Base-by-base conservation (phyloP, 768 basidiomycete species). In the Rubroboletus pulcherrimus region DNA sequence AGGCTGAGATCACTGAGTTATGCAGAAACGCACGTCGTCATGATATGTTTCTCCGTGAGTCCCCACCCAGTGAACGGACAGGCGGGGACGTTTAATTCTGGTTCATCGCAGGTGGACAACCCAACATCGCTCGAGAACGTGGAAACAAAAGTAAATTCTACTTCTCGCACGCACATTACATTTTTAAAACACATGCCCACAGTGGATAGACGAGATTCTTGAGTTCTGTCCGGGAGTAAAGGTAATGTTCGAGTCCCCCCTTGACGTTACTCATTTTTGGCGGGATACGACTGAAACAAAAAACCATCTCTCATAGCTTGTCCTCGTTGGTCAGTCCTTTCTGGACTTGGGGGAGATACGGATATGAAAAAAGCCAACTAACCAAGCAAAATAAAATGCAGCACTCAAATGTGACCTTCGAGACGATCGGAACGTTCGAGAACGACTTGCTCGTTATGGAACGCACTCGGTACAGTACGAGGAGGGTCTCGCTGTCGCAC, bases 201-300 rank as follows among this genome's bases (percentile, higher is more conserved):
- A 96, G 93, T 97, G 95, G 94, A 78, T 97, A 53, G 89, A 94
- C 45, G 93, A 97, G 69, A 89, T 97, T 35, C 67, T 92, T 47
- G 89, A 97, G 71, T 87, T 92, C 64, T 97, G 94, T 73, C 91
- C 93, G 14, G 96, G 95, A 9, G 96, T 98, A 48, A 97, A 96
- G 83, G 86, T 93, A 55, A 55, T 63, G 53, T 63, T 48, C 21
- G 48, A 29, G 14, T 26, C 26, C 26, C 39, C 1, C 46, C 19
- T 51, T 57, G 49, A 49, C n/a, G 19, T 53, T 37, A 45, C n/a
- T 5, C 3, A 26, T 26, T 15, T 14, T 50, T 40, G 43, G 48
- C 31, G 21, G 48, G 19, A 43, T 24, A 42, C 34, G 48, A 55
- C 49, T 63, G 29, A 51, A 58, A 24, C 2, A 26, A 26, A 26